These are phyloP conservation scores for Sophora flavescens DNA, from an alignment of 306 rosid genomes.

Conservation along the genomic window DNA sequence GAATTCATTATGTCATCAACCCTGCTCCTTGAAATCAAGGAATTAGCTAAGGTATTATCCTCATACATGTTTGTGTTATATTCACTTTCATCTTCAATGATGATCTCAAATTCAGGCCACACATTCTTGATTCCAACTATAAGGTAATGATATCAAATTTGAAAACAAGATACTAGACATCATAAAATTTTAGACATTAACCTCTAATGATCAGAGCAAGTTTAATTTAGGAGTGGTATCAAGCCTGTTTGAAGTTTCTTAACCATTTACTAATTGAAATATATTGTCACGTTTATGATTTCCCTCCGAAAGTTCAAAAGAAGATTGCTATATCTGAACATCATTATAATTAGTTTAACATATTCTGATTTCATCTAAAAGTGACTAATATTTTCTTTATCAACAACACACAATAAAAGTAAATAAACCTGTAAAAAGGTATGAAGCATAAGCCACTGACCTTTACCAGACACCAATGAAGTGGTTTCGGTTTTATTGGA, in stretches of 20 bases:
- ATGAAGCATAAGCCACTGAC: slow-evolving; percentile 47
- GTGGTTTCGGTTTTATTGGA: background rate
- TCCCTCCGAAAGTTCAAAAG: background rate
- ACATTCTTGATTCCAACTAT: slow-evolving; percentile 59
- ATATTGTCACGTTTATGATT: background rate
- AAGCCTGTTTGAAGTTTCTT: background rate
- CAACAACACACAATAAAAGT: slow-evolving; percentile 11
- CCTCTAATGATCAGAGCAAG: slow-evolving; percentile 1
- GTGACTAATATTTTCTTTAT: slow-evolving; percentile 1
- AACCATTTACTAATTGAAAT: background rate
- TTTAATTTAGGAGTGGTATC: background rate
- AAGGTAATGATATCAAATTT: slow-evolving; percentile 11
- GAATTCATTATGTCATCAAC: slow-evolving; percentile 60
- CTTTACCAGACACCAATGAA: slow-evolving; percentile 44
- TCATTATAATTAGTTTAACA: background rate
- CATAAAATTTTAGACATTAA: slow-evolving; percentile 7
- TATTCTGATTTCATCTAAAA: slow-evolving; percentile 22
- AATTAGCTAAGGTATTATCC: slow-evolving; percentile 45
- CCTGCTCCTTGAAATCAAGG: slow-evolving; percentile 57
- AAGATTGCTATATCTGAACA: background rate
- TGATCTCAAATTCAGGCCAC: slow-evolving; percentile 80
- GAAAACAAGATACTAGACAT: slow-evolving; percentile 27
- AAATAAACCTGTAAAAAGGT: background rate
- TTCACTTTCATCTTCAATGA: slow-evolving; percentile 72
- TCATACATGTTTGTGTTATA: slow-evolving; percentile 48